These are phyloP conservation scores for Aspergillus novofumigatus DNA, from an alignment of 2,329 filamentous ascomycete species.

Conservation along the genomic window DNA sequence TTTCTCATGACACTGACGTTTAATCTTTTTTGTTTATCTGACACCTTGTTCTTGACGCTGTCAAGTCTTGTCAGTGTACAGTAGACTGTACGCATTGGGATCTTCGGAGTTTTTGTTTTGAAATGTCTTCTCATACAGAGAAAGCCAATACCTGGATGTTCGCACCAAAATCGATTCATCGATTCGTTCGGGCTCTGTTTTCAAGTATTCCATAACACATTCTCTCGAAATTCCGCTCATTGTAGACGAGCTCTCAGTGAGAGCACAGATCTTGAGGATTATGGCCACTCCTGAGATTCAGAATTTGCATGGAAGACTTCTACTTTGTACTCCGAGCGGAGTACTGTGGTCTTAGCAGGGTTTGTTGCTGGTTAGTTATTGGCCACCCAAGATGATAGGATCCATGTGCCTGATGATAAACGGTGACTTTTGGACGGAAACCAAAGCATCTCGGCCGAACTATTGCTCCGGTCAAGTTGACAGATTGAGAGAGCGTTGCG, in stretches of 20 bases:
- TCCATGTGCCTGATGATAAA: not conserved
- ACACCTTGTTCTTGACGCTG: not conserved
- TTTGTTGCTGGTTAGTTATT: not conserved
- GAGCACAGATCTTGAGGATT: not conserved
- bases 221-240: not conserved
- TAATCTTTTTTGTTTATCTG: conserved; percentile 1
- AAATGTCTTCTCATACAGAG: not conserved
- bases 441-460: not conserved
- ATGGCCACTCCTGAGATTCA: not conserved
- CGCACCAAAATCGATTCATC: not conserved
- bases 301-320: not conserved
- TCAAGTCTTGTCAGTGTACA: not conserved
- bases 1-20: not conserved
- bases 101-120: not conserved
- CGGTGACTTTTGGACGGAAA: not conserved
- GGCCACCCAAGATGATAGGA: not conserved
- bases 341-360: not conserved
- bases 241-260: not conserved
- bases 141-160: not conserved
- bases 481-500: not conserved
- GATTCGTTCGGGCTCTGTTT: not conserved
- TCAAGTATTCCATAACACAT: not conserved
- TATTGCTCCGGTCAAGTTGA: not conserved
- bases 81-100: not conserved
- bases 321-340: not conserved